Base-by-base conservation (phyloP, 768 basidiomycete genomes). In the Psilocybe sp. region DNA sequence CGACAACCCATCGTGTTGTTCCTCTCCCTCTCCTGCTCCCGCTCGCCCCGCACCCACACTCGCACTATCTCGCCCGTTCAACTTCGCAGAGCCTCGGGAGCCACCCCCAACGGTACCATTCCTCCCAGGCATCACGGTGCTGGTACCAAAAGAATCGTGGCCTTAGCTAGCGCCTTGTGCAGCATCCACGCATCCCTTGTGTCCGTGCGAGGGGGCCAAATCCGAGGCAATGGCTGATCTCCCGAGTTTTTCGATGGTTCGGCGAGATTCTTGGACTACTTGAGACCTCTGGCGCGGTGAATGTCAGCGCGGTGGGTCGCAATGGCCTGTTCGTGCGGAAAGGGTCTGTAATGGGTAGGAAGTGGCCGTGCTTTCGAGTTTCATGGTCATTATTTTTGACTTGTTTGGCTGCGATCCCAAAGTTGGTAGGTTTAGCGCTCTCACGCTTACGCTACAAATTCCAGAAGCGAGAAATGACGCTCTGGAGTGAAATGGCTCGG, bases 181-280 rank as follows among this genome's bases (percentile, higher is more conserved):
- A 8, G 14, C 16, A 20, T 13, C 41, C 41, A 42, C 41, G 16
- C 46, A 42, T 23, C 35, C 44, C 49, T 10, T 46, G 57, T 40
- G 43, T 43, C 49, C 52, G 46, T 55, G 50, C 52, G 37, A 20
- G 45, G 42, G 16, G 38, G 35, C 36, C 43, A 52, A 53, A n/a
- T n/a, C n/a, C n/a, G n/a, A n/a, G n/a, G n/a, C n/a, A n/a, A 47
- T 32, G 41, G 52, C 67, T 69, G 84, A 85, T 85, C 85, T 88
- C 76, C 54, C 44, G 68, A 70, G 76, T 82, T 89, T 72, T 77
- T 64, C 66, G 67, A 84, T 76, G 75, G 81, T 85, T 85, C 69
- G 66, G 54, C 53, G 67, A 71, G 74, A 65, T 87, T 81, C 69
- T 81, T 87, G 75, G 75, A 81, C 72, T 52, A 54, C 44, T 46